Evolutionary conservation across 2,329 filamentous ascomycete species (phyloP), one percentile per base, ranked within the genome.

Genomic region (Catunica adiposa): DNA sequence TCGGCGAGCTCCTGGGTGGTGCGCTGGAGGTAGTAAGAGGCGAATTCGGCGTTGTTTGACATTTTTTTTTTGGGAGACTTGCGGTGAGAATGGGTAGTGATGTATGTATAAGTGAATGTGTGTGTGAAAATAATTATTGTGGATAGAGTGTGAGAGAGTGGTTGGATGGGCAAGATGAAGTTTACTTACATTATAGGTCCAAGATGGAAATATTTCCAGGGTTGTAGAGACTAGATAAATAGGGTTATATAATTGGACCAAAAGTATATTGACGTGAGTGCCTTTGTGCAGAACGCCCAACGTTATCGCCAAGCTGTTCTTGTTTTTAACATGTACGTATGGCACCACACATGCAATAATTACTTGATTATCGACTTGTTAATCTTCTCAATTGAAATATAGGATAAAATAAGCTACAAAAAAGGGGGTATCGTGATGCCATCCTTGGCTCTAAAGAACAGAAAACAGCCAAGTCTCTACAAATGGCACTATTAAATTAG

Each of bases 1-100:
- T 87, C 82, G 11, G 81, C 79, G 56, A 89, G 80, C 65, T 89
- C 84, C 53, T 73, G 71, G 0, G 84, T 86, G 4, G 80, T 71
- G 58, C 78, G 79, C 62, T 83, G 79, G 50, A 89, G 75, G 66
- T 88, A 88, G 65, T 79, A 83, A 8, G 79, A 71, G 7, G 75
- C 71, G 67, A 86, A 87, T 25, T 52, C 50, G 23, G 34, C 48
- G 9, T 71, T 69, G 47, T 59, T 46, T 53, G 46, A 42, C 53
- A 56, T 55, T 48, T 37, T 53, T 8, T 9, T n/a, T 46, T 23
- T 44, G 15, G 17, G 44, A n/a, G n/a, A n/a, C n/a, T n/a, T n/a
- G n/a, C n/a, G 37, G 8, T 54, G 8, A 34, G 15, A 23, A 25
- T 22, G 29, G 14, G 29, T 25, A n/a, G 44, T 31, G 3, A 5